Evolutionary conservation across 2,329 filamentous ascomycete genomes (phyloP).

Genomic region (Aureobasidium sp.): DNA sequence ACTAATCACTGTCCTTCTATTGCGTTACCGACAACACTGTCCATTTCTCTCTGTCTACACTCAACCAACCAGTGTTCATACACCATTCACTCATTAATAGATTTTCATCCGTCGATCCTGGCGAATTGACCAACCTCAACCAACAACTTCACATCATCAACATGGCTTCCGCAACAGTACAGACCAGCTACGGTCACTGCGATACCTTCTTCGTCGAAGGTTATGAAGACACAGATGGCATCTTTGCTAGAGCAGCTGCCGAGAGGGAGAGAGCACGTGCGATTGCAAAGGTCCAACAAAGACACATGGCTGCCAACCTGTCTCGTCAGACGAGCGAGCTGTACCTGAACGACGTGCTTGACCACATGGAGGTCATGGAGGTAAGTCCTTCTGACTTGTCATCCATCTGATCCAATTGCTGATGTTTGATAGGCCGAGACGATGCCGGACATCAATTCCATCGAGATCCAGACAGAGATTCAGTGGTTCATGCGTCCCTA

Average conservation of each 20-base stretch:
- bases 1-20: slow-evolving; percentile 51
- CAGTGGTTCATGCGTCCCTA: slow-evolving; percentile 99
- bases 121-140: slow-evolving; percentile 40
- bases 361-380: slow-evolving; percentile 96
- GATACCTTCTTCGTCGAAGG: slow-evolving; percentile 61
- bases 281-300: slow-evolving; percentile 73
- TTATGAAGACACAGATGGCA: slow-evolving; percentile 45
- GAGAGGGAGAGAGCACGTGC: slow-evolving; percentile 69
- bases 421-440: slow-evolving; percentile 57
- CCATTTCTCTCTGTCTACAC: slow-evolving; percentile 17
- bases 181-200: slow-evolving; percentile 51
- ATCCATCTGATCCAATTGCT: background rate
- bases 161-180: slow-evolving; percentile 44
- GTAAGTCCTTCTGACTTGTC: slow-evolving; percentile 33
- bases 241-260: slow-evolving; percentile 51
- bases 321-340: slow-evolving; percentile 78
- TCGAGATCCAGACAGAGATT: slow-evolving; percentile 98
- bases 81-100: slow-evolving; percentile 14
- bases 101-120: slow-evolving; percentile 32
- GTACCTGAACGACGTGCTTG: slow-evolving; percentile 88
- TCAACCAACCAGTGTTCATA: slow-evolving; percentile 17
- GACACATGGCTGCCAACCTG: slow-evolving; percentile 80
- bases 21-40: slow-evolving; percentile 35
- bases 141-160: slow-evolving; percentile 38
- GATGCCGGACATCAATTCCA: slow-evolving; percentile 89